These are phyloP conservation scores for Cymodocea nodosa DNA, from an alignment of 116 monocot species.

Conservation along the genomic window DNA sequence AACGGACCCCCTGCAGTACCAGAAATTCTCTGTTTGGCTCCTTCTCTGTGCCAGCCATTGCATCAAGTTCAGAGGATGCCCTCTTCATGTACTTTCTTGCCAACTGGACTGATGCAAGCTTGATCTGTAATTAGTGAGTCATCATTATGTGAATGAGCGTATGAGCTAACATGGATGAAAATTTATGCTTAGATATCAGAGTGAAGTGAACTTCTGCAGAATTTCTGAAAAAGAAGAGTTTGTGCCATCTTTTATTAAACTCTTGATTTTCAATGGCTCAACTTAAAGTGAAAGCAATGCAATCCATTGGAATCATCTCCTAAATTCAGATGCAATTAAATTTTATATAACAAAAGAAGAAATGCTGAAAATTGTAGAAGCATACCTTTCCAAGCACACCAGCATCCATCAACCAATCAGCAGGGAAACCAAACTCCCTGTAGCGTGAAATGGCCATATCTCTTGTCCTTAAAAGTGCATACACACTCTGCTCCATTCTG, in stretches of 20 bases:
- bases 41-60: conserved; percentile 53
- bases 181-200: too few species aligned
- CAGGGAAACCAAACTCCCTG: conserved; percentile 76
- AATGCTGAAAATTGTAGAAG: neutral
- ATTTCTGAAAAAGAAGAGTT: too few species aligned
- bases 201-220: too few species aligned
- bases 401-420: conserved; percentile 79
- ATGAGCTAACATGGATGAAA: too few species aligned
- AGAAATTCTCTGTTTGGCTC: conserved; percentile 85
- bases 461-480: conserved; percentile 78
- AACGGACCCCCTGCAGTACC: conserved; percentile 86
- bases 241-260: too few species aligned
- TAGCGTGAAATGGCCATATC: conserved; percentile 87
- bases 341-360: too few species aligned
- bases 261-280: too few species aligned
- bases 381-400: conserved; percentile 88
- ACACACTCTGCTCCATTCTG: conserved; percentile 89
- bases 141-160: neutral
- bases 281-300: too few species aligned
- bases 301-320: too few species aligned
- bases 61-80: conserved; percentile 78
- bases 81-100: conserved; percentile 97
- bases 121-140: conserved; percentile 50
- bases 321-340: too few species aligned
- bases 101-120: conserved; percentile 80